These are phyloP conservation scores for Silybum marianum DNA, from an alignment of 129 eudicot genomes.

Conservation along the genomic window DNA sequence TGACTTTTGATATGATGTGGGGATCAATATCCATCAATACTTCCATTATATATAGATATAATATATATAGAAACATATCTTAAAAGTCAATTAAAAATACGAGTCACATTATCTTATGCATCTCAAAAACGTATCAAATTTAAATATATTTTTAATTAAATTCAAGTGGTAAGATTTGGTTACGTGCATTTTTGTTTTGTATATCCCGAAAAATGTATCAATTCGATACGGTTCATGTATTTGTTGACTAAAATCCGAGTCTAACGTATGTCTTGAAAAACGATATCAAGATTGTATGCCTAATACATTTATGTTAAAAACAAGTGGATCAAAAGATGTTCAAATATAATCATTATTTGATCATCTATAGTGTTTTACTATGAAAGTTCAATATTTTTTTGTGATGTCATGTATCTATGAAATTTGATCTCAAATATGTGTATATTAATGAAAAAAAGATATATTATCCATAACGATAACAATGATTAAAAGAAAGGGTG, in stretches of 20 bases:
- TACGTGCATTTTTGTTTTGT: not conserved
- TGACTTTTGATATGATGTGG: not conserved
- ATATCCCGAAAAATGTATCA: not conserved
- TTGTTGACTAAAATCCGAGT: not conserved
- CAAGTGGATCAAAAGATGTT: not conserved
- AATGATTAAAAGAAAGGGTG: slow-evolving; percentile 1
- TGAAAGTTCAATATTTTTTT: no score
- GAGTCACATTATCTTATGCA: not conserved
- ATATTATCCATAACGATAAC: not conserved
- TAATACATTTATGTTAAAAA: not conserved
- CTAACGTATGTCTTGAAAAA: not conserved
- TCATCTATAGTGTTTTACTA: not conserved
- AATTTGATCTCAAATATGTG: no score
- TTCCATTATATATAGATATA: not conserved
- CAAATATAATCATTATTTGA: not conserved
- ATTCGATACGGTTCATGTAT: not conserved
- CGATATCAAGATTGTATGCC: not conserved
- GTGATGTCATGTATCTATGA: no score
- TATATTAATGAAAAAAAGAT: not conserved
- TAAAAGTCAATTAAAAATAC: not conserved
- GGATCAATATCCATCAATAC: not conserved
- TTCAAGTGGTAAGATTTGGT: slow-evolving; percentile 3
- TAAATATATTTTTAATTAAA: not conserved
- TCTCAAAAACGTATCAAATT: not conserved
- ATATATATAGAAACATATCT: not conserved